Base-by-base conservation (phyloP, 208 protist genomes). In the Crithidia expoeki region DNA sequence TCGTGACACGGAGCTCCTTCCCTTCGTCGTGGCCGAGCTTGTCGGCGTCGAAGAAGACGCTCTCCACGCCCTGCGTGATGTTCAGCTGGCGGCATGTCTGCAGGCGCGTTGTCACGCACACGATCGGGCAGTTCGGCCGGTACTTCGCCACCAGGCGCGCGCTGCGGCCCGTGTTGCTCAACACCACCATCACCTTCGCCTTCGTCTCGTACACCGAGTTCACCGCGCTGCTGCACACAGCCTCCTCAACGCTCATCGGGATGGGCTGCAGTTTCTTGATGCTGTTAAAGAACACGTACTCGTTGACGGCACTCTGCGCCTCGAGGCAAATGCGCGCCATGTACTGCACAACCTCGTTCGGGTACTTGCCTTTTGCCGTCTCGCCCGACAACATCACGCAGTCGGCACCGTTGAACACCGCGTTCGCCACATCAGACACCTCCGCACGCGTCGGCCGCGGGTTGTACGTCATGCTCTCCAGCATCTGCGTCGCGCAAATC, bases 401-500 rank as follows among this genome's bases (percentile, higher is more conserved):
- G 88, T 99, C 99, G 9, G 98, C 97, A 47, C 98, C 99, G 85
- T 99, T 98, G 56, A 99, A 93, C 23, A 99, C 97, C 27, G 98
- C 98, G 78, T 99, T 99, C 34, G 97, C 97, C 21, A 99, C 97
- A 79, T 98, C 97, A 5, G 94, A 97, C 33, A 98, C 97, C 88
- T 99, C 98, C 38, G 98, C 98, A 50, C 99, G 93, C n/a, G 99
- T 99, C 30, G 98, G 98, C 50, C 98, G 88, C 27, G 98, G 98
- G 79, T 99, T 99, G 58, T 90, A 82, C 60, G 92, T 97, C 94
- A 98, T 97, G 60, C 92, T 99, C 82, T 99, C 98, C 50, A 99
- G 94, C 98, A 99, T 99, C 85, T 99, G 98, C 46, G 98, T 99
- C 11, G 98, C 98, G 36, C 96, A 99, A 75, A 99, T 99, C 27